Percentiles rank a stretch among this genome's conserved stretches.
Conservation (phyloP, 768 basidiomycete genomes). For the Suillus brevipes region DNA sequence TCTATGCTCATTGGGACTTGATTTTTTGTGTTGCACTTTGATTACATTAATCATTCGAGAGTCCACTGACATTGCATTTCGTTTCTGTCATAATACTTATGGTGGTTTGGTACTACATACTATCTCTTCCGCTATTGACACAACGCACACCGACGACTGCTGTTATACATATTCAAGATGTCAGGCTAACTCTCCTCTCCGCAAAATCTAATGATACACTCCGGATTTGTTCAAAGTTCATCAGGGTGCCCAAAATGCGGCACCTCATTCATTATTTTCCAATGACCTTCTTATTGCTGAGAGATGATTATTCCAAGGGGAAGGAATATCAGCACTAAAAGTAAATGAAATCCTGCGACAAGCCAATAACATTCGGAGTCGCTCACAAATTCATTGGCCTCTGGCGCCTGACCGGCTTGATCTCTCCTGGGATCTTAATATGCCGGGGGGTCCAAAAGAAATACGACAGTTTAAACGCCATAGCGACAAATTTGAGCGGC, state of each 20-base stretch:
- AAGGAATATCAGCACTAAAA: constrained; percentile 27
- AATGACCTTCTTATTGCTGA: constrained; percentile 35
- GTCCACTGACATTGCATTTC: neutral
- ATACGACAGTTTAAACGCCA: constrained; percentile 49
- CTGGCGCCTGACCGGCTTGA: constrained; percentile 23
- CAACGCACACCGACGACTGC: neutral
- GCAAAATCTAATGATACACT: neutral
- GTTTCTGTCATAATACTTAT: neutral
- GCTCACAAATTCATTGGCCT: constrained; percentile 29
- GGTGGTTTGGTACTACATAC: neutral
- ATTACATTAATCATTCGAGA: constrained; percentile 1
- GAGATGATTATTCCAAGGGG: constrained; percentile 29
- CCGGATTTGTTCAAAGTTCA: constrained; percentile 16
- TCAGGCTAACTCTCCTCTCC: neutral
- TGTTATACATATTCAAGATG: neutral
- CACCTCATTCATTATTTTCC: constrained; percentile 15
- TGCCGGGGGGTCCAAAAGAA: constrained; percentile 53
- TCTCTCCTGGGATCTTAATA: constrained; percentile 51
- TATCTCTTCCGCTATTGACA: neutral
- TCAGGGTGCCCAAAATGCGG: constrained; percentile 2
- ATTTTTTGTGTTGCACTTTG: neutral
- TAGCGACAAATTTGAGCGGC: neutral
- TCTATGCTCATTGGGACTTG: constrained; percentile 1
- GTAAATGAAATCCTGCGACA: neutral
- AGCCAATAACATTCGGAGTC: neutral